These are phyloP conservation scores for Amphibolis antarctica DNA, from an alignment of 106 monocot genomes.

Conservation along the genomic window DNA sequence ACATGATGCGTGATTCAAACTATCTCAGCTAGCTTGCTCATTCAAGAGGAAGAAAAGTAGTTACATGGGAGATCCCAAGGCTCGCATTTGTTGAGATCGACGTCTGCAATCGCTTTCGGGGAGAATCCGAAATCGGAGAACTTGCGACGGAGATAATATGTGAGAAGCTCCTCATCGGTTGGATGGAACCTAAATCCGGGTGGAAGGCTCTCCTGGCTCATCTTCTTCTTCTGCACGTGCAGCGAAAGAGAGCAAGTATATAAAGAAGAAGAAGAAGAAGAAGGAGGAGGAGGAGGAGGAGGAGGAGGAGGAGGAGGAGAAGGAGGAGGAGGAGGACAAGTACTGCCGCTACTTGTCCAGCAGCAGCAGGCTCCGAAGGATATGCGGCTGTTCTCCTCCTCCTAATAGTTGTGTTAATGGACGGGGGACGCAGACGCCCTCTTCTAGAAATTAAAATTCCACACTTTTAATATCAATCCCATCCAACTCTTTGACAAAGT, in stretches of 20 bases:
- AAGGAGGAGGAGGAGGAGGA: background rate
- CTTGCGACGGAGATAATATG: constrained; percentile 59
- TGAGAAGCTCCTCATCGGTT: constrained; percentile 66
- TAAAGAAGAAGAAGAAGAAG: background rate
- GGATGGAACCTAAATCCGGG: constrained; percentile 76
- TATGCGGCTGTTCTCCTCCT: background rate
- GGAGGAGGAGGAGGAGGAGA: no score
- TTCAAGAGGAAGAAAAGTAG: background rate
- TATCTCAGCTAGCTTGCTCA: no score
- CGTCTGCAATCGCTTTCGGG: constrained; percentile 45
- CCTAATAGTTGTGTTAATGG: no score
- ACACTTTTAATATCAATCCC: background rate
- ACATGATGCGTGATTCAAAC: background rate
- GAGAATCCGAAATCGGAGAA: constrained; percentile 38
- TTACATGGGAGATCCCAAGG: constrained; percentile 81
- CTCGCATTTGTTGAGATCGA: constrained; percentile 73
- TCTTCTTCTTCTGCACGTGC: background rate
- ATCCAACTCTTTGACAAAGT: constrained; percentile 10
- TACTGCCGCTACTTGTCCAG: no score
- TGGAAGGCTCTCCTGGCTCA: constrained; percentile 44
- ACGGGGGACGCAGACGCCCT: no score
- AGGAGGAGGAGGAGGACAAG: background rate
- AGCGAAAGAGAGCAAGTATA: no score
- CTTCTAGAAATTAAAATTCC: background rate
- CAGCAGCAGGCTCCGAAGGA: no score